These are phyloP conservation scores for Acidomyces sp. DNA, from an alignment of 495 filamentous ascomycete genomes.

Conservation along the genomic window DNA sequence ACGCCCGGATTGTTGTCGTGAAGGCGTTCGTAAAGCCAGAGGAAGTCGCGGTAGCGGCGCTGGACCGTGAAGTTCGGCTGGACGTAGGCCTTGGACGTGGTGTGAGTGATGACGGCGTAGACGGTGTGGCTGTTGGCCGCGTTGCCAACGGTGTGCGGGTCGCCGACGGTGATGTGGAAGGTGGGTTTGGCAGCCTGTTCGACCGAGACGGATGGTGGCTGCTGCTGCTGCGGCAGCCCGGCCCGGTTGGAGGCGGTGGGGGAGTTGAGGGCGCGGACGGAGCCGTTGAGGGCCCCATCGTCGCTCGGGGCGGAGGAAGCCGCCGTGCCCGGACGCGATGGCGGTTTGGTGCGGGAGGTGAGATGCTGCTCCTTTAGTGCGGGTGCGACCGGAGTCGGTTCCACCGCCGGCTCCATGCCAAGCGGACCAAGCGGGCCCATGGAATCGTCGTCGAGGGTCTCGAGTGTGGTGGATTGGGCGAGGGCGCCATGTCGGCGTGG, in stretches of 20 bases:
- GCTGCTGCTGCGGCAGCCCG: constrained; percentile 45
- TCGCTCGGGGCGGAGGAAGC: constrained; percentile 38
- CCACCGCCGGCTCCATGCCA: constrained; percentile 40
- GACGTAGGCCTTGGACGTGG: constrained; percentile 88
- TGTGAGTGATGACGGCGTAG: constrained; percentile 90
- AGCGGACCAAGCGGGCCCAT: constrained; percentile 86
- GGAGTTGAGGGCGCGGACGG: constrained; percentile 56
- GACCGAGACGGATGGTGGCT: constrained; percentile 64
- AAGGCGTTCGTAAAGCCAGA: constrained; percentile 91
- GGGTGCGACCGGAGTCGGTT: constrained; percentile 57
- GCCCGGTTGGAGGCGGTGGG: constrained; percentile 42
- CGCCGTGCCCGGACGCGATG: constrained; percentile 33
- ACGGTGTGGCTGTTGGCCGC: constrained; percentile 94
- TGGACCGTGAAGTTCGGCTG: constrained; percentile 82
- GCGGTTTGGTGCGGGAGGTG: constrained; percentile 34
- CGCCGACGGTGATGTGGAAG: constrained; percentile 86
- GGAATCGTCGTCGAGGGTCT: constrained; percentile 82
- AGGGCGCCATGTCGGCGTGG: constrained; percentile 68
- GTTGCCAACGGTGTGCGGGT: constrained; percentile 96
- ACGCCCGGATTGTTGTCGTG: constrained; percentile 91
- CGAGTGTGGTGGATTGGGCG: constrained; percentile 66
- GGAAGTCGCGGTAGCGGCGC: constrained; percentile 86
- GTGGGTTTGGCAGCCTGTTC: constrained; percentile 82
- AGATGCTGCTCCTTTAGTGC: constrained; percentile 83
- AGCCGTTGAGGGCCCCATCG: constrained; percentile 43